A percentile compares a stretch with the other conserved stretches of the same genome.
Evolutionary conservation across 345 rosid genomes (phyloP).

Genomic region (Reutealis trisperma): DNA sequence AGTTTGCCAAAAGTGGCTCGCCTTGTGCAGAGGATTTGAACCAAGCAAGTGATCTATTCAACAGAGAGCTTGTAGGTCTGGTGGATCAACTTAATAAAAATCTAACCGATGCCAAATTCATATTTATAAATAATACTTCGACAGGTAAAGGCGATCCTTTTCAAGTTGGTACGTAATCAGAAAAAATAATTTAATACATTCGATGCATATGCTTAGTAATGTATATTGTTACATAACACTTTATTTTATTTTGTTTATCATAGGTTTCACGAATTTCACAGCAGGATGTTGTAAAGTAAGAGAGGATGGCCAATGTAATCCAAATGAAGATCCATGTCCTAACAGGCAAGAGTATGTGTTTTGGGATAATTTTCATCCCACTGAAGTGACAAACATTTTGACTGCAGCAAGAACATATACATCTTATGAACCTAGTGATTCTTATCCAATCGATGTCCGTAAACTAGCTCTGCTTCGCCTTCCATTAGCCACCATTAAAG

Average conservation of each 20-base stretch:
- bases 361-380: slow-evolving; percentile 24
- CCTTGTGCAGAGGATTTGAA: slow-evolving; percentile 14
- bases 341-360: slow-evolving; percentile 6
- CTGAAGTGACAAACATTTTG: slow-evolving; percentile 7
- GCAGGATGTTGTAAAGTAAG: slow-evolving; percentile 11
- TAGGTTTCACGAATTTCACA: slow-evolving; percentile 1
- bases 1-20: neutral
- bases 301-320: slow-evolving; percentile 11
- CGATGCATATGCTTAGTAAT: too few relatives aligned
- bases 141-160: neutral
- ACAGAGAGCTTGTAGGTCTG: neutral
- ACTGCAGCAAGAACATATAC: neutral
- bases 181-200: neutral
- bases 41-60: slow-evolving; percentile 10
- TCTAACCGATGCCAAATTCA: slow-evolving; percentile 5
- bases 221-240: neutral
- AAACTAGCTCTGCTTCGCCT: neutral
- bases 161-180: neutral
- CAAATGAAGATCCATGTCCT: neutral
- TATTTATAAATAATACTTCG: neutral
- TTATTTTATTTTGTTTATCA: neutral
- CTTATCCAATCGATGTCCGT: slow-evolving; percentile 11
- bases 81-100: neutral
- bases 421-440: neutral
- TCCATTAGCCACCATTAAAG: neutral